Evolutionary conservation across 2,329 filamentous ascomycete species (phyloP), one percentile per base, ranked within the genome.

Genomic region (Cephalotrichum gorgonifer): DNA sequence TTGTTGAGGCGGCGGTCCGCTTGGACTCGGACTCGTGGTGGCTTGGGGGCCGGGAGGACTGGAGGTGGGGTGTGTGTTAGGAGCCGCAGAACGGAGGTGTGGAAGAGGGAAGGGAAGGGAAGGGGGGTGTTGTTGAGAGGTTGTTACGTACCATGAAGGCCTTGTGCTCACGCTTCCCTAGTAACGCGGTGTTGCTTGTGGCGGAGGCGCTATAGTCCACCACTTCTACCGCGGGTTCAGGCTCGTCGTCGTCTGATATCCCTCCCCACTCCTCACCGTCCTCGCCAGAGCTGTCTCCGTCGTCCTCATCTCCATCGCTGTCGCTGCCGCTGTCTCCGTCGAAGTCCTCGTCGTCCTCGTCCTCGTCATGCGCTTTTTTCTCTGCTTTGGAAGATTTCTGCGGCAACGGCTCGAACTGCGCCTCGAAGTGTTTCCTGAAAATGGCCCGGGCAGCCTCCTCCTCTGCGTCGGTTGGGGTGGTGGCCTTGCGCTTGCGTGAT

Each of bases 371-470:
- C n/a, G n/a, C n/a, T n/a, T n/a, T n/a, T n/a, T n/a, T n/a, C n/a
- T n/a, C n/a, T n/a, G n/a, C n/a, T n/a, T n/a, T n/a, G n/a, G n/a
- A n/a, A 38, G 49, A 59, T 3, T 65, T 62, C n/a, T n/a, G n/a
- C 38, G 72, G 72, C 35, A 95, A 64, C 8, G 91, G 88, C 61
- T 81, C 79, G 69, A 96, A 97, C 61, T 86, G 83, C 26, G 87
- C 79, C 67, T 96, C 93, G 61, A 97, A 97, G 62, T 91, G 85
- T 56, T 79, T 80, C 51, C 83, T 81, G 59, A 98, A 87, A 51
- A 90, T 76, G 50, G 84, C 87, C 56, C 87, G 81, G 12, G 85
- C 74, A 51, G 82, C 75, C 54, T 78, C 70, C 38, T 68, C 63
- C 1, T 62, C 66, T 23, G 63, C 48, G 2, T 58, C 51, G 4